Base-by-base conservation (phyloP, 352 stramenopile species). In the Pythium aristosporum region DNA sequence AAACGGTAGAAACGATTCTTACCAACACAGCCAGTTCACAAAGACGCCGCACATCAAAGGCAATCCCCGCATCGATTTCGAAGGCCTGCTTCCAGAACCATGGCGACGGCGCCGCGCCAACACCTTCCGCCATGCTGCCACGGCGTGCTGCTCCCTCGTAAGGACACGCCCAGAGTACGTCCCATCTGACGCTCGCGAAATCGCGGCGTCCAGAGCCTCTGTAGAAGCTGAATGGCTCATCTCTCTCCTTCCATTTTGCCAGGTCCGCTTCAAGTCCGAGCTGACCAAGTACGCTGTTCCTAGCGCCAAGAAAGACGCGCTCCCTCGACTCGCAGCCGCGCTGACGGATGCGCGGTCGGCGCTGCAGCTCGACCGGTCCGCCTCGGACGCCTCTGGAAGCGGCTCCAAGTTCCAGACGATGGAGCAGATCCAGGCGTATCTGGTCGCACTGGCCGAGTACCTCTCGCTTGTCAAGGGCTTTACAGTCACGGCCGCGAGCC, bases 381-480 rank as follows among this genome's bases (percentile, higher is more conserved):
- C 46, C 20, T 42, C 42, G 21, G 34, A 10, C 30, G 20, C 30
- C 1, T 12, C 15, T 36, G 3, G 8, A 1, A n/a, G 39, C 2
- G 13, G n/a, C 13, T 50, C 48, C 25, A 50, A 39, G n/a, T 75
- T 75, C 51, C 48, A 50, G 18, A 47, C 63, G 3, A 53, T 83
- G 21, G 75, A 77, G 7, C 56, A 72, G 23, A 69, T 81, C 30
- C 54, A 76, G 12, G 28, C 28, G 13, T 82, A 85, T 57, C 46
- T 75, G n/a, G 43, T 72, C 49, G 50, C 62, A 25, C 41, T 87
- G 34, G 48, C 25, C 16, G 36, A 73, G 51, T 91, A 91, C 53
- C 34, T 89, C 61, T 72, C 82, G 36, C 69, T 91, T 3, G 68
- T 91, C 49, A 74, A 82, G 54, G 82, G 82, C 6, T 91, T 89